A percentile compares a stretch with the other conserved stretches of the same genome.
Evolutionary conservation across 768 basidiomycete genomes (phyloP).

Genomic region (Leccinum fibrillosum): DNA sequence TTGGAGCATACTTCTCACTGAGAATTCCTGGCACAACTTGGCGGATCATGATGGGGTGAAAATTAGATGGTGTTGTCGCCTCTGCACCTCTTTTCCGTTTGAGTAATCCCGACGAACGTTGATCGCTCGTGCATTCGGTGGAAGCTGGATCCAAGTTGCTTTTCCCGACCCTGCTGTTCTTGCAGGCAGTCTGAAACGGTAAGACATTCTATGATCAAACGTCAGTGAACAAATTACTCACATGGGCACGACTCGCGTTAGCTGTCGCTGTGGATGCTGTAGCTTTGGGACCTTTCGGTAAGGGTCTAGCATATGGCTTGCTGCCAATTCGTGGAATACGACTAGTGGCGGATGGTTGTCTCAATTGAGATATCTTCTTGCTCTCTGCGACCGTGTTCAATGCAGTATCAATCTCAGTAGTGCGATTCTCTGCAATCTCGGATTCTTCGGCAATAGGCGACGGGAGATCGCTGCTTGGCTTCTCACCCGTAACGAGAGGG

Average conservation of each 20-base stretch:
- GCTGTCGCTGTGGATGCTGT: slow-evolving; percentile 5
- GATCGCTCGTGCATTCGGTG: slow-evolving; percentile 7
- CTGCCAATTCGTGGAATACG: slow-evolving; percentile 58
- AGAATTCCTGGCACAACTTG: slow-evolving; percentile 38
- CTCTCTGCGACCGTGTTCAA: slow-evolving; percentile 18
- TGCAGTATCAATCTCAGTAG: slow-evolving; percentile 12
- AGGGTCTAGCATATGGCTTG: slow-evolving; percentile 55
- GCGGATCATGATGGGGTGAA: slow-evolving; percentile 31
- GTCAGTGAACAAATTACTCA: slow-evolving; percentile 12
- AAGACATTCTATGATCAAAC: slow-evolving; percentile 6
- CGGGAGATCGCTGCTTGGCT: slow-evolving; percentile 18
- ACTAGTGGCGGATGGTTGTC: slow-evolving; percentile 46
- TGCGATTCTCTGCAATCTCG: slow-evolving; percentile 7
- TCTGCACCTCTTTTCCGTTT: slow-evolving; percentile 32
- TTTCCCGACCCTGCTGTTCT: slow-evolving; percentile 10
- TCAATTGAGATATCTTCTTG: slow-evolving; percentile 43
- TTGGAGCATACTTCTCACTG: slow-evolving; percentile 26
- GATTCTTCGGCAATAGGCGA: slow-evolving; percentile 34
- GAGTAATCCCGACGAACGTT: slow-evolving; percentile 16
- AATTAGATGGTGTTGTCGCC: slow-evolving; percentile 14
- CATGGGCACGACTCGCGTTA: slow-evolving; percentile 9
- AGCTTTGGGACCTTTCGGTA: slow-evolving; percentile 5
- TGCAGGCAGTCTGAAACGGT: slow-evolving; percentile 6
- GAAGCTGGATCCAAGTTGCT: slow-evolving; percentile 8
- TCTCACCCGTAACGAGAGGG: slow-evolving; percentile 25